These are phyloP conservation scores for Candida tallmaniae DNA, from an alignment of 805 yeast species.

Conservation along the genomic window DNA sequence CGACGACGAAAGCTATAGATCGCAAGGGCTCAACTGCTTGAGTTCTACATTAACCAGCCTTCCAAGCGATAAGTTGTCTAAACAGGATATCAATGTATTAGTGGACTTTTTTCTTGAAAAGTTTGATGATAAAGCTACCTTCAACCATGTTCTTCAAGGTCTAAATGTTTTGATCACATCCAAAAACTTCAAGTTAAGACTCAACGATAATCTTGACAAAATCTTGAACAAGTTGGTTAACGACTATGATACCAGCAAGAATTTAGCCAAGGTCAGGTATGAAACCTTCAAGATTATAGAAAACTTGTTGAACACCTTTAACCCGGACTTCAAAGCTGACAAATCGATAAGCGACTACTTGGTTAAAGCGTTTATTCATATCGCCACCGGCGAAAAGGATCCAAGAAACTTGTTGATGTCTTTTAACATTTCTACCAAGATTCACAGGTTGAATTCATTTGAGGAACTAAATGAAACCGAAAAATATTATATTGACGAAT, in stretches of 20 bases:
- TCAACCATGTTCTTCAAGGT: slow-evolving; percentile 51
- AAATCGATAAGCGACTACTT: slow-evolving; percentile 33
- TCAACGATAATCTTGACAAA: slow-evolving; percentile 25
- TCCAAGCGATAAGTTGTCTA: slow-evolving; percentile 23
- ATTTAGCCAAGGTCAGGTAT: slow-evolving; percentile 60
- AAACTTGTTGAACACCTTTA: slow-evolving; percentile 18
- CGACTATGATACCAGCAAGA: slow-evolving; percentile 50
- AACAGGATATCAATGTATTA: slow-evolving; percentile 47
- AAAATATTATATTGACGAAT: slow-evolving; percentile 48
- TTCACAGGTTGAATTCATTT: slow-evolving; percentile 38
- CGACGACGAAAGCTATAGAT: slow-evolving; percentile 49
- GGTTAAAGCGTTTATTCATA: slow-evolving; percentile 55
- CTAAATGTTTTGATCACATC: slow-evolving; percentile 47
- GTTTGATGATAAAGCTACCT: slow-evolving; percentile 57
- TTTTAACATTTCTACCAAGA: slow-evolving; percentile 48
- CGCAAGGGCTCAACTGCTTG: slow-evolving; percentile 42
- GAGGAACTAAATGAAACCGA: slow-evolving; percentile 28
- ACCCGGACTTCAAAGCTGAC: slow-evolving; percentile 9
- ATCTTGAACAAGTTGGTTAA: slow-evolving; percentile 34
- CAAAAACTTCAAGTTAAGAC: slow-evolving; percentile 40
- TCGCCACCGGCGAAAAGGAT: slow-evolving; percentile 89
- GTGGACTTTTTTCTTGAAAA: slow-evolving; percentile 60
- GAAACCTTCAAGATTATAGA: slow-evolving; percentile 45
- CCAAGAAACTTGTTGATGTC: slow-evolving; percentile 80
- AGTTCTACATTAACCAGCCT: slow-evolving; percentile 28